phyloP scores from a whole-genome alignment of 352 stramenopile genomes.

The Phytopythium aichiense region DNA sequence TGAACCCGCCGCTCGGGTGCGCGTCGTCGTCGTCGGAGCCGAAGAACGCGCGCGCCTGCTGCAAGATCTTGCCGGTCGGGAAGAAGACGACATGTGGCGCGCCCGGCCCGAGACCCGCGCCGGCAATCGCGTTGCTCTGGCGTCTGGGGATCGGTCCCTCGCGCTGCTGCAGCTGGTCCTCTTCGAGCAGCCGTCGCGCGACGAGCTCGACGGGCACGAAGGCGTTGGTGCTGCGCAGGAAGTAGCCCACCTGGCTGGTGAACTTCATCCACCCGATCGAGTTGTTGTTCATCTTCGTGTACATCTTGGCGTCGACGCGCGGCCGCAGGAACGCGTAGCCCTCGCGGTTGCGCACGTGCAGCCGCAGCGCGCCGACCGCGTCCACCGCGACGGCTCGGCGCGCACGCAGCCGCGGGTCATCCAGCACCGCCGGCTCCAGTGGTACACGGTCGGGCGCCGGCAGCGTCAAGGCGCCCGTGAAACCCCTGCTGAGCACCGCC shows the following conservation, averaged over 20 bases:
- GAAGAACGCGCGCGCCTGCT: conserved; percentile 58
- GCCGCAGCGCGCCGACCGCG: conserved; percentile 35
- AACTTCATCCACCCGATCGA: neutral
- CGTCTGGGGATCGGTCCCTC: conserved; percentile 31
- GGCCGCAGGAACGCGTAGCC: conserved; percentile 53
- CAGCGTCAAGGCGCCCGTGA: conserved; percentile 43
- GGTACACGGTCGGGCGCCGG: conserved; percentile 44
- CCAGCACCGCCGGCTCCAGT: conserved; percentile 39
- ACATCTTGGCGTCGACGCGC: conserved; percentile 34
- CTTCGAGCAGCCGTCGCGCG: conserved; percentile 23
- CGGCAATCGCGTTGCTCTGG: conserved; percentile 65
- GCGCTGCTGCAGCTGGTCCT: conserved; percentile 23
- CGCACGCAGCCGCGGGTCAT: conserved; percentile 40
- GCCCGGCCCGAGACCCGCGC: conserved; percentile 20
- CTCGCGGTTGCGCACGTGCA: conserved; percentile 49
- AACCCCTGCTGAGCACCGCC: conserved; percentile 39
- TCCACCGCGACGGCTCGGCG: conserved; percentile 33
- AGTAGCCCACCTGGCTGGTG: conserved; percentile 22
- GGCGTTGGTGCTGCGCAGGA: conserved; percentile 25
- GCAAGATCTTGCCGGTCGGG: conserved; percentile 55
- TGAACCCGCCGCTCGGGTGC: conserved; percentile 10
- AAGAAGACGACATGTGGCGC: conserved; percentile 61
- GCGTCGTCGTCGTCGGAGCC: conserved; percentile 11
- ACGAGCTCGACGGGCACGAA: conserved; percentile 52
- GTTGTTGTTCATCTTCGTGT: neutral